phyloP scores from a whole-genome alignment of 2,329 filamentous ascomycete genomes.

The Chalara sp. region DNA sequence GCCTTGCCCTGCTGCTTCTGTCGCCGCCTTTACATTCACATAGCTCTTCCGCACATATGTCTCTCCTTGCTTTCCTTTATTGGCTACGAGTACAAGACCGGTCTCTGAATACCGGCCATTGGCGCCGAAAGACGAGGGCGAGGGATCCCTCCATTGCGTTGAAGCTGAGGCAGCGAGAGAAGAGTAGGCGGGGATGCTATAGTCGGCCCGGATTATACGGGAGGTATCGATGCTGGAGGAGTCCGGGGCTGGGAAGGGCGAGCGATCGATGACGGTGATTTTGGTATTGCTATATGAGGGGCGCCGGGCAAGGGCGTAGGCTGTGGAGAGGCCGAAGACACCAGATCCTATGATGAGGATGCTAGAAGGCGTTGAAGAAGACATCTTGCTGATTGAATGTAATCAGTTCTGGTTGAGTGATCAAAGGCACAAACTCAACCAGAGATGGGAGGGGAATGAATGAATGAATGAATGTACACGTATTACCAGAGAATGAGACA shows the following conservation, averaged over 20 bases:
- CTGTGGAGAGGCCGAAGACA: conserved; percentile 55
- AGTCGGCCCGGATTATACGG: conserved; percentile 64
- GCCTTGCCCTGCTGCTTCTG: conserved; percentile 25
- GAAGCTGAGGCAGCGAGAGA: conserved; percentile 66
- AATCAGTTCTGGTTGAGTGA: no score
- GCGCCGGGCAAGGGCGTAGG: conserved; percentile 62
- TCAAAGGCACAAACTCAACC: no score
- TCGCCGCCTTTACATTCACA: conserved; percentile 46
- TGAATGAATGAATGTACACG: neutral
- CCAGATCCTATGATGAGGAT: conserved; percentile 62
- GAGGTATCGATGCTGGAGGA: conserved; percentile 56
- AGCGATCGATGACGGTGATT: conserved; percentile 56
- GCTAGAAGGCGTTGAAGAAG: conserved; percentile 30
- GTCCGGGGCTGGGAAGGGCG: conserved; percentile 51
- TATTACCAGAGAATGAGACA: neutral
- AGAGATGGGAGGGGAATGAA: neutral
- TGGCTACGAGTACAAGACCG: conserved; percentile 59
- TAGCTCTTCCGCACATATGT: conserved; percentile 53
- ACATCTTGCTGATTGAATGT: neutral
- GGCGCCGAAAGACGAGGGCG: conserved; percentile 43
- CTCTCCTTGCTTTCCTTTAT: conserved; percentile 33
- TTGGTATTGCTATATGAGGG: conserved; percentile 41
- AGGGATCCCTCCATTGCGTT: conserved; percentile 57
- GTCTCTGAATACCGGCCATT: conserved; percentile 63
- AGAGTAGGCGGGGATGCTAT: conserved; percentile 72